These are phyloP conservation scores for Entomortierella beljakovae DNA, from an alignment of 192 early-diverging fungal genomes.

Conservation along the genomic window DNA sequence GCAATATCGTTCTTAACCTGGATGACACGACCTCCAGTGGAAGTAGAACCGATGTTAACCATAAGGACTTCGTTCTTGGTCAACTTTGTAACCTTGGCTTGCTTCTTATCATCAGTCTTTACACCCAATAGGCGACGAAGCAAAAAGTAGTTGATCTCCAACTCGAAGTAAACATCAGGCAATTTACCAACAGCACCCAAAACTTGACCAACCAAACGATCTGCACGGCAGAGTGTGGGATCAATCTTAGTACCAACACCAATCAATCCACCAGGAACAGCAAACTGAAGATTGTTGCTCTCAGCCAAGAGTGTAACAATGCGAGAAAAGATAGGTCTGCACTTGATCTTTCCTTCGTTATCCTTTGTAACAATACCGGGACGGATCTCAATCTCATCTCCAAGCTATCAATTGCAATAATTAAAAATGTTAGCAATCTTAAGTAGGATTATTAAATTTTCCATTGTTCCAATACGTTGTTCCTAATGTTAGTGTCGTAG, in stretches of 20 bases:
- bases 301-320: conserved; percentile 92
- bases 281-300: conserved; percentile 92
- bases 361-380: conserved; percentile 95
- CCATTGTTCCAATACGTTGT: too few relatives aligned
- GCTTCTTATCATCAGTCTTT: conserved; percentile 98
- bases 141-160: conserved; percentile 98
- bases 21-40: conserved; percentile 94
- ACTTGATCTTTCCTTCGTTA: conserved; percentile 81
- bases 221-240: conserved; percentile 94
- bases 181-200: conserved; percentile 92
- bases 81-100: conserved; percentile 94
- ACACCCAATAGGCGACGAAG: conserved; percentile 96
- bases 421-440: background rate
- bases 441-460: conserved; percentile 3
- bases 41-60: conserved; percentile 97
- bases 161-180: conserved; percentile 92
- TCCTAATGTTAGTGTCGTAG: conserved; percentile 4
- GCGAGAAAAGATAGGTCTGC: conserved; percentile 89
- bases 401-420: conserved; percentile 64
- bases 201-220: conserved; percentile 96
- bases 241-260: conserved; percentile 97
- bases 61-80: conserved; percentile 92
- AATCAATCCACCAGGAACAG: conserved; percentile 99
- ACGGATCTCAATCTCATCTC: conserved; percentile 97
- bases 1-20: conserved; percentile 95